Base-by-base conservation (phyloP, 192 early-diverging fungal genomes). In the Rhizophagus prolifer region DNA sequence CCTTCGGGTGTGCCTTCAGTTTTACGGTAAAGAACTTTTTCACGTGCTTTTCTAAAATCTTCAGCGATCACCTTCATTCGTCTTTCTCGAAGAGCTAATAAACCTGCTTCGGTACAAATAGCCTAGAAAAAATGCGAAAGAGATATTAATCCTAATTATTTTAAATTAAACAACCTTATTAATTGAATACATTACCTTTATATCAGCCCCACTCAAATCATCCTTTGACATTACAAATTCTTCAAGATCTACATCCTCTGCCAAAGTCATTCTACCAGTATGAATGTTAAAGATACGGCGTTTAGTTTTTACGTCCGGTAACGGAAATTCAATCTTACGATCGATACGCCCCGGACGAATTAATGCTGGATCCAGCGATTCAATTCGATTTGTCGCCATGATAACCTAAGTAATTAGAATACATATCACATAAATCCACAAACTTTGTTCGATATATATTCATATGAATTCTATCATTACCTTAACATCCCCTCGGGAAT, bases 171-270 rank as follows among this genome's bases (percentile, higher is more conserved):
- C 38, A 3, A 59, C 19, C n/a, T 47, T 28, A 14, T 26, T 28
- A 26, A 66, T 38, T 38, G 36, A 64, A 64, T 12, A 34, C 6
- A 23, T 67, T 79, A 90, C 90, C 87, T 99, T 99, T 77, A 99
- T 96, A 84, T 99, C 98, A 26, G 98, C 98, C 65, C 98, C 98
- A 67, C 93, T 95, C 58, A 99, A 86, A 81, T 99, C 98, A 85
- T 99, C 98, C 85, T 99, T 99, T 12, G 96, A 94, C 96, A 97
- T 98, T 61, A 99, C 94, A 89, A 98, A 97, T 80, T 99, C 97
- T 74, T 99, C 97, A 80, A 99, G 79, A 81, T 99, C 96, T 8
- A 99, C 97, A 83, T 99, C 97, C 31, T 93, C 93, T 3, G 96
- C 91, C 23, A 99, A 83, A 58, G 93, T 96, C 97, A 99, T 99